phyloP scores from a whole-genome alignment of 2,329 filamentous ascomycete genomes.

The Orbilia javanica region DNA sequence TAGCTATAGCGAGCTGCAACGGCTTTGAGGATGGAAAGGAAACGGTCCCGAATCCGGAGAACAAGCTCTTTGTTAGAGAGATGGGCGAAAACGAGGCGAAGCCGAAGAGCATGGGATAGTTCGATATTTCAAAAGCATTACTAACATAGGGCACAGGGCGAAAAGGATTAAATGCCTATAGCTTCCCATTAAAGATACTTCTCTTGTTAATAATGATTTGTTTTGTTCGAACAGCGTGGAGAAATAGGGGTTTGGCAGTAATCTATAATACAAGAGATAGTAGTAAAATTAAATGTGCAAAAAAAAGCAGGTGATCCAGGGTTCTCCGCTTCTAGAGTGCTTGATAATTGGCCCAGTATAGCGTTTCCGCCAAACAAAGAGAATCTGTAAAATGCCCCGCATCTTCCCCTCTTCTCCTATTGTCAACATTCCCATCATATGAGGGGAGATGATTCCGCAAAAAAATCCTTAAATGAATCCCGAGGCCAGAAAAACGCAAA shows the following conservation, averaged over 20 bases:
- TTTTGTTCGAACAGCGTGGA: conserved; percentile 2
- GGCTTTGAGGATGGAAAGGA: conserved; percentile 91
- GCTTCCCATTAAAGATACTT: background rate
- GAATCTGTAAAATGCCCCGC: background rate
- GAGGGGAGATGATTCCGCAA: conserved; percentile 17
- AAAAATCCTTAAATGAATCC: background rate
- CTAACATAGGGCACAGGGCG: background rate
- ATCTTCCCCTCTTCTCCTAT: background rate
- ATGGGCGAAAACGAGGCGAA: conserved; percentile 89
- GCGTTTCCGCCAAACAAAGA: background rate
- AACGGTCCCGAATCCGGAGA: conserved; percentile 76
- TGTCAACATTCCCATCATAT: conserved; percentile 4
- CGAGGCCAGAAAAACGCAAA: conserved; percentile 21
- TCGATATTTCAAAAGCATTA: background rate
- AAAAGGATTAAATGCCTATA: background rate
- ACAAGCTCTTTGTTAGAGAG: conserved; percentile 84
- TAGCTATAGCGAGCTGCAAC: conserved; percentile 85
- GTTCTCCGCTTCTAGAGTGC: conserved; percentile 3
- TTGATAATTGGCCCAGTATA: background rate
- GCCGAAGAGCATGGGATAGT: conserved; percentile 79
- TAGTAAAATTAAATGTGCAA: conserved; percentile 15
- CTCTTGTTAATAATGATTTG: background rate
- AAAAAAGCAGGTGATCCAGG: conserved; percentile 10
- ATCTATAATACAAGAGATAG: conserved; percentile 54
- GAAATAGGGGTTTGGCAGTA: conserved; percentile 25